Conservation (phyloP, 1,284 basidiomycete species). For the Singerocomus inundabilis region DNA sequence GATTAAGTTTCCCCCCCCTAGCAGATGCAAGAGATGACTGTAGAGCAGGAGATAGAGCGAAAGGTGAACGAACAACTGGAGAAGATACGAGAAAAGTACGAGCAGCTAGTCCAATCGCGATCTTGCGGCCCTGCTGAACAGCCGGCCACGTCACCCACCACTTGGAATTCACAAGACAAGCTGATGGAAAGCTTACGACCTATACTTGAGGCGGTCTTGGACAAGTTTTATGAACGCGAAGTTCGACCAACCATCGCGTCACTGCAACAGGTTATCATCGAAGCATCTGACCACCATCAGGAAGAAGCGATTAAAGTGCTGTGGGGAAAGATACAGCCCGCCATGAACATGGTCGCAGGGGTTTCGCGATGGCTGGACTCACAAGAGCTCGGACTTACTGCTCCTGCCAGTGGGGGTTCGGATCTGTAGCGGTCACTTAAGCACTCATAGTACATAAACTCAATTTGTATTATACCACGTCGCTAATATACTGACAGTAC, state of each 20-base stretch:
- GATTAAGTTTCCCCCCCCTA: constrained; percentile 12
- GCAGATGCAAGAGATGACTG: constrained; percentile 19
- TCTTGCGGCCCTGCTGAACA: neutral
- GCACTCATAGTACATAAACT: constrained; percentile 19
- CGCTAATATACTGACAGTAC: neutral
- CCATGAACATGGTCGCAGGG: constrained; percentile 33
- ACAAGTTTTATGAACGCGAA: constrained; percentile 26
- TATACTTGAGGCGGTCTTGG: constrained; percentile 16
- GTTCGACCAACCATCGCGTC: constrained; percentile 19
- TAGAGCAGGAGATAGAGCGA: constrained; percentile 14
- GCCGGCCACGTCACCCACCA: neutral
- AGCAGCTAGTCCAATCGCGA: constrained; percentile 15
- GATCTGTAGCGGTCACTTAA: neutral
- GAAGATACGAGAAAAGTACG: constrained; percentile 21
- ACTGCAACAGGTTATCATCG: constrained; percentile 12
- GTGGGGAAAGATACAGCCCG: constrained; percentile 31
- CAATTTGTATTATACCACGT: constrained; percentile 21
- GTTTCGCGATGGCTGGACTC: constrained; percentile 33
- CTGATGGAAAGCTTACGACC: constrained; percentile 24
- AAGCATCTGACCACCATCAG: constrained; percentile 23
- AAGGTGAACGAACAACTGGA: constrained; percentile 16
- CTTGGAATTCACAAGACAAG: constrained; percentile 5
- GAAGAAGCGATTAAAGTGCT: constrained; percentile 24
- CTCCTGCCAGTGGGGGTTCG: constrained; percentile 17
- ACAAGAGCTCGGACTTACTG: constrained; percentile 28